Percentiles rank a stretch among this genome's conserved stretches.
These are phyloP conservation scores for Golovinomyces cichoracearum DNA, from an alignment of 2,329 filamentous ascomycete genomes.

Conservation along the genomic window DNA sequence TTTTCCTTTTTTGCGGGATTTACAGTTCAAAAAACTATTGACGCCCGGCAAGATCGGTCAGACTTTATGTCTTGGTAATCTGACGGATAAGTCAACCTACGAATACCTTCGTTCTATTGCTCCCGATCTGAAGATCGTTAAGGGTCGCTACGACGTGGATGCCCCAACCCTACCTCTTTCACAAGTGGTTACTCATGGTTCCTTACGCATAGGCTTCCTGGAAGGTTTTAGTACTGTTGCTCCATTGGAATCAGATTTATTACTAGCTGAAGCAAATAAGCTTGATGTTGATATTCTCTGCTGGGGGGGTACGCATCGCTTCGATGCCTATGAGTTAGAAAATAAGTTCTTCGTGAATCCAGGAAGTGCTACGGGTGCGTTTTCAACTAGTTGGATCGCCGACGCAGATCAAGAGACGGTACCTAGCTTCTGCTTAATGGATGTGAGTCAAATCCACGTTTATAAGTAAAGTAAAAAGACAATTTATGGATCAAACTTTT, in stretches of 20 bases:
- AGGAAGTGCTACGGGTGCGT: constrained; percentile 38
- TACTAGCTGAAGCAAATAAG: constrained; percentile 41
- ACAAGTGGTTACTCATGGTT: constrained; percentile 39
- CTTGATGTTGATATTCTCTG: constrained; percentile 43
- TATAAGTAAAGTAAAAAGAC: too few species aligned
- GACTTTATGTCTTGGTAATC: constrained; percentile 54
- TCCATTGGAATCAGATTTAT: constrained; percentile 34
- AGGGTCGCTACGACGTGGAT: constrained; percentile 40
- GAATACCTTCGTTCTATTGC: constrained; percentile 53
- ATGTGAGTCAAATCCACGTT: constrained; percentile 43
- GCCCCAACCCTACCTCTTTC: constrained; percentile 38
- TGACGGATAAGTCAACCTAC: constrained; percentile 56
- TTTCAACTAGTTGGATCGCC: constrained; percentile 29
- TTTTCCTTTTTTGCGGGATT: neutral
- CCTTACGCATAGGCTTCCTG: constrained; percentile 38
- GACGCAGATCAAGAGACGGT: constrained; percentile 41
- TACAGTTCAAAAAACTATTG: constrained; percentile 61
- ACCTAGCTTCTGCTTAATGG: constrained; percentile 92
- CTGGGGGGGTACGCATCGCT: constrained; percentile 41
- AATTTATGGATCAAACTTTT: constrained; percentile 2
- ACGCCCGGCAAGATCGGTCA: constrained; percentile 63
- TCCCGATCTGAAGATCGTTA: constrained; percentile 45
- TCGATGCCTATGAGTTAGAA: constrained; percentile 48
- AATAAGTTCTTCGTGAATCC: constrained; percentile 51
- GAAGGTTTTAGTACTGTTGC: constrained; percentile 44